Evolutionary conservation across 2,329 filamentous ascomycete genomes (phyloP), one percentile per base, ranked within the genome.

Genomic region (Pseudogymnoascus sp.): DNA sequence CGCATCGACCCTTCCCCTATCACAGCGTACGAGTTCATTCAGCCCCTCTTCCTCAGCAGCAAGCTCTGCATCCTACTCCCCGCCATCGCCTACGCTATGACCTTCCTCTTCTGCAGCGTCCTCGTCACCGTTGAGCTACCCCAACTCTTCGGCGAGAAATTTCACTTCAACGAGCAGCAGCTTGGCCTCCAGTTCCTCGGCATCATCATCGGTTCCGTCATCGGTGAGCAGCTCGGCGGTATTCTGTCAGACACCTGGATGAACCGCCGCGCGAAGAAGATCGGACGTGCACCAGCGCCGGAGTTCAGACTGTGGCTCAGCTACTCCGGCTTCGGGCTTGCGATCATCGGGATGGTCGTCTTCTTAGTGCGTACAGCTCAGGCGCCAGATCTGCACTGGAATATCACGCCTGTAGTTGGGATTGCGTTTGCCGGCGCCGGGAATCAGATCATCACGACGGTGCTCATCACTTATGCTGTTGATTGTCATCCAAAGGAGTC

Each of bases 361-460:
- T 86, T 84, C 68, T 71, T 80, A 3, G 77, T 84, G 0, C 78
- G 80, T 63, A 74, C 78, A 0, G 71, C 79, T 41, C 72, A 78
- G 21, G 77, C 79, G 1, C 66, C 69, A 0, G 67, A 72, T 0
- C 70, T 73, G 0, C 68, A 76, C 2, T 86, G 81, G 79, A 81
- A 84, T 61, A 76, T 84, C 4, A 83, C 81, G 0, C 83, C 83
- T 0, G 73, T 83, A 11, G 67, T 85, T 13, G 82, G 83, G 4
- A 76, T 76, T 5, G 82, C 76, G 1, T 78, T 81, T 63, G 76
- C 74, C 0, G 78, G 77, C 0, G 79, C 76, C 4, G 83, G 84
- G 0, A 84, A 84, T 63, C 83, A 86, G 69, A 79, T 86, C 41
- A 76, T 85, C 13, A 85, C 83, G 0, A 85, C 84, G 0, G 79